Evolutionary conservation across 805 yeast genomes (phyloP), one percentile per base, ranked within the genome.

Genomic region (Kodamaea leandrae): DNA sequence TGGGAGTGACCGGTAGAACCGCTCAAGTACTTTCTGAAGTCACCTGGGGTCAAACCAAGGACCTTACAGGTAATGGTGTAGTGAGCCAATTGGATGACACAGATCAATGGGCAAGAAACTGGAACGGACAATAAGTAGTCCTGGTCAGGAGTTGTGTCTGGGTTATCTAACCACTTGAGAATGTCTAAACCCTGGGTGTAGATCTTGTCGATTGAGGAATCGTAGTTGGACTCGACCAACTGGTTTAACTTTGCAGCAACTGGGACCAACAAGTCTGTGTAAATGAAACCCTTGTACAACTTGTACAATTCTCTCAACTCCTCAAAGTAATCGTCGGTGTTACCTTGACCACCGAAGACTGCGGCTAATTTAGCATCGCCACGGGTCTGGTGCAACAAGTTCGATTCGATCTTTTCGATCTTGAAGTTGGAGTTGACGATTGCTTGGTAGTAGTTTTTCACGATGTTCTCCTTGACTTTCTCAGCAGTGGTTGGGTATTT

Each of bases 281-380:
- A 48, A 42, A 89, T 71, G 48, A 91, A 72, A 19, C 86, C 86
- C 50, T 82, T 75, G 73, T 93, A 93, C 44, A 82, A 75, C 49
- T 78, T 70, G 72, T 86, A 83, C 45, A 90, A 63, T 50, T 88
- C 95, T 63, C 96, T 82, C 61, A 93, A 78, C 72, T 93, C 99
- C 62, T 90, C 96, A 55, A 93, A 93, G 72, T 88, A 93, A 63
- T 93, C 97, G 61, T 93, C 98, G 39, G 95, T 83, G 72, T 88
- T 91, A 68, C 99, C 99, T 73, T 93, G 99, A 58, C 99, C 99
- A 62, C 99, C 99, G 57, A 91, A 93, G 52, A 93, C 81, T 49
- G 97, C 96, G 45, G 77, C 80, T 42, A 90, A 65, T 46, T 74
- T 71, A 33, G 90, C 86, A 37, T 74, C 66, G 44, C 73, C 72